Evolutionary conservation across 2,329 filamentous ascomycete species (phyloP).

Genomic region (Cephalotrichum gorgonifer): DNA sequence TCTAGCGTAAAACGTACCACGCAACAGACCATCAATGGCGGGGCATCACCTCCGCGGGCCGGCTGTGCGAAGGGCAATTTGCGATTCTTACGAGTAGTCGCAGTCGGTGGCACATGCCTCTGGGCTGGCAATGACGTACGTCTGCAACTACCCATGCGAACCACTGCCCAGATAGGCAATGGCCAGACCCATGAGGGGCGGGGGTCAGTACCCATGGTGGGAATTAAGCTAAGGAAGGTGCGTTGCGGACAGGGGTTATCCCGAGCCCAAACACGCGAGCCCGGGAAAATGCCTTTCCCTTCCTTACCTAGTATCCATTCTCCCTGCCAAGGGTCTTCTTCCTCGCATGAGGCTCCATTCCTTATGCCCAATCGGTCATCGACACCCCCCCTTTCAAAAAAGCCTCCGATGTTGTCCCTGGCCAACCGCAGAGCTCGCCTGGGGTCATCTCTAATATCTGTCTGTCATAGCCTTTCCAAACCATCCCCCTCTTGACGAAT

Average conservation of each 20-base stretch:
- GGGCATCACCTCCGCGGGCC: too few species aligned
- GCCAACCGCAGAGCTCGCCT: neutral
- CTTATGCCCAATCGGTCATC: too few species aligned
- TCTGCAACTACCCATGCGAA: constrained; percentile 1
- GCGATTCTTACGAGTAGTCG: too few species aligned
- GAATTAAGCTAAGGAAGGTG: neutral
- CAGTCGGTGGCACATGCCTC: neutral
- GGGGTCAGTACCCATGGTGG: neutral
- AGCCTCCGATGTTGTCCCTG: neutral
- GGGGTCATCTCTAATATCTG: neutral
- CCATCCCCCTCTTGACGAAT: neutral
- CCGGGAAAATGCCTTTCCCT: neutral
- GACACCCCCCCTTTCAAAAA: neutral
- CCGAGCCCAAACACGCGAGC: neutral
- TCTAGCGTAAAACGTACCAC: too few species aligned
- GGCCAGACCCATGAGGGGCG: neutral
- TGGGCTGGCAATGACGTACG: constrained; percentile 1
- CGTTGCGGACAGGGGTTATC: neutral
- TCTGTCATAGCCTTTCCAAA: neutral
- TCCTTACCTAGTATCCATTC: too few species aligned
- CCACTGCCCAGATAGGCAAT: constrained; percentile 4
- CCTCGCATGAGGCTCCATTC: too few species aligned
- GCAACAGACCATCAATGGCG: too few species aligned
- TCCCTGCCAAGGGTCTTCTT: neutral
- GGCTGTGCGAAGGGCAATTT: too few species aligned